Percentiles rank a stretch among this genome's conserved stretches.
These are phyloP conservation scores for Alloteropsis semialata DNA, from an alignment of 176 grass and related monocot genomes.

Conservation along the genomic window DNA sequence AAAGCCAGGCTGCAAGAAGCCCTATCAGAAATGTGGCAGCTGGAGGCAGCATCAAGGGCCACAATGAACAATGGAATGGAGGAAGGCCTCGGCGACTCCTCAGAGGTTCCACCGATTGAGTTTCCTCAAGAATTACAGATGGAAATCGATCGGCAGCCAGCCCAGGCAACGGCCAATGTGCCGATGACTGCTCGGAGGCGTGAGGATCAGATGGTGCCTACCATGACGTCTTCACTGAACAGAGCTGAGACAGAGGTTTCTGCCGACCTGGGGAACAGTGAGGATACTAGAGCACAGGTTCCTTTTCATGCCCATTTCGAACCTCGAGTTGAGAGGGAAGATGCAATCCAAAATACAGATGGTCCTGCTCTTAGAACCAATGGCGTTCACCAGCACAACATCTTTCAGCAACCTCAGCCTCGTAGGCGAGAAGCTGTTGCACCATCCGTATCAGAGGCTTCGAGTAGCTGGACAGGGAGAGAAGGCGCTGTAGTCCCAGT, in stretches of 20 bases:
- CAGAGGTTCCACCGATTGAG: conserved; percentile 57
- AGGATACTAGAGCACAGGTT: conserved; percentile 64
- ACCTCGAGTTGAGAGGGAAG: conserved; percentile 19
- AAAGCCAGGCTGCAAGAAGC: conserved; percentile 83
- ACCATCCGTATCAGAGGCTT: conserved; percentile 52
- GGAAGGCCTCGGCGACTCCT: conserved; percentile 94
- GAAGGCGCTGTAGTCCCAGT: conserved; percentile 85
- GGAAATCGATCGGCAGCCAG: conserved; percentile 58
- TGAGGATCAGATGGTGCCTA: conserved; percentile 89
- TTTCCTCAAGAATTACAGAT: conserved; percentile 72
- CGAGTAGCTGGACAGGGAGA: conserved; percentile 73
- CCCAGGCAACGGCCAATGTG: conserved; percentile 37
- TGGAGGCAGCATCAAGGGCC: conserved; percentile 75
- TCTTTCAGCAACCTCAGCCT: conserved; percentile 30
- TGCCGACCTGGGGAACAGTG: conserved; percentile 38
- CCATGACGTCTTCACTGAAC: conserved; percentile 71
- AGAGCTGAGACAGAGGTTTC: conserved; percentile 71
- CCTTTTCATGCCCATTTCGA: conserved; percentile 38
- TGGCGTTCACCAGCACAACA: conserved; percentile 35
- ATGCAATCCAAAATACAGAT: not conserved
- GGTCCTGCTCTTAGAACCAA: conserved; percentile 32
- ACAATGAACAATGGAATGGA: conserved; percentile 78
- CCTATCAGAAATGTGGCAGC: conserved; percentile 87
- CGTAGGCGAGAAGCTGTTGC: conserved; percentile 9
- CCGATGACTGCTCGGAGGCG: conserved; percentile 40